phyloP scores from a whole-genome alignment of 768 basidiomycete species.

The Tylopilus vinaceipallidus region DNA sequence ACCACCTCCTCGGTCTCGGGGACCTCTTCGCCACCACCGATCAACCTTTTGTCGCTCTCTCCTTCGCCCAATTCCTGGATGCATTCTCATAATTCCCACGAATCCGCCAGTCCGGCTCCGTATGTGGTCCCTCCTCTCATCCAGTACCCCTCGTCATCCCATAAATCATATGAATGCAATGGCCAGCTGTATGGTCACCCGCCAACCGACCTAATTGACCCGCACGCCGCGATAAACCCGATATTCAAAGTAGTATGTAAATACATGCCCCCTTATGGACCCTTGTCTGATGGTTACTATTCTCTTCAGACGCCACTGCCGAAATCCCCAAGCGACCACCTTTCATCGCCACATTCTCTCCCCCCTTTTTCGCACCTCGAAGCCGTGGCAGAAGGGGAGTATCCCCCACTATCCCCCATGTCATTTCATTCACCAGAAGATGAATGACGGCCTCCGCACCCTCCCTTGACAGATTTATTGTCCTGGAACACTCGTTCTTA shows the following conservation, averaged over 20 bases:
- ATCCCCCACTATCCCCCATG: conserved; percentile 73
- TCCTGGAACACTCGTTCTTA: conserved; percentile 27
- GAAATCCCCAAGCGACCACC: conserved; percentile 37
- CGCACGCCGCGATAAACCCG: conserved; percentile 75
- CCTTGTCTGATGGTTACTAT: conserved; percentile 7
- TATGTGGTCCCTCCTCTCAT: conserved; percentile 37
- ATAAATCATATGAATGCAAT: conserved; percentile 50
- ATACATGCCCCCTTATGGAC: background rate
- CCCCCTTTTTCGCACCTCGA: conserved; percentile 82
- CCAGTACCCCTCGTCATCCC: conserved; percentile 39
- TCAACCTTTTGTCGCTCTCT: conserved; percentile 71
- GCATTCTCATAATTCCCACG: conserved; percentile 43
- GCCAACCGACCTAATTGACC: conserved; percentile 56
- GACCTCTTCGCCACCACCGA: conserved; percentile 71
- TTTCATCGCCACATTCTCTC: conserved; percentile 47
- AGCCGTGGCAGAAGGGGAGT: conserved; percentile 79
- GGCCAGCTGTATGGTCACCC: conserved; percentile 53
- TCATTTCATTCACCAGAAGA: conserved; percentile 57
- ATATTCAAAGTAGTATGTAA: conserved; percentile 87
- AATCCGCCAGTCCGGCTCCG: conserved; percentile 36
- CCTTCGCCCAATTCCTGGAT: conserved; percentile 61
- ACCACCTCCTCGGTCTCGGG: conserved; percentile 55
- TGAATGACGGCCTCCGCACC: conserved; percentile 28
- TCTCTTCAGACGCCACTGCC: conserved; percentile 52
- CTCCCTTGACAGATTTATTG: conserved; percentile 26